These are phyloP conservation scores for Colletotrichum caudatum DNA, from an alignment of 2,329 filamentous ascomycete species.

Conservation along the genomic window DNA sequence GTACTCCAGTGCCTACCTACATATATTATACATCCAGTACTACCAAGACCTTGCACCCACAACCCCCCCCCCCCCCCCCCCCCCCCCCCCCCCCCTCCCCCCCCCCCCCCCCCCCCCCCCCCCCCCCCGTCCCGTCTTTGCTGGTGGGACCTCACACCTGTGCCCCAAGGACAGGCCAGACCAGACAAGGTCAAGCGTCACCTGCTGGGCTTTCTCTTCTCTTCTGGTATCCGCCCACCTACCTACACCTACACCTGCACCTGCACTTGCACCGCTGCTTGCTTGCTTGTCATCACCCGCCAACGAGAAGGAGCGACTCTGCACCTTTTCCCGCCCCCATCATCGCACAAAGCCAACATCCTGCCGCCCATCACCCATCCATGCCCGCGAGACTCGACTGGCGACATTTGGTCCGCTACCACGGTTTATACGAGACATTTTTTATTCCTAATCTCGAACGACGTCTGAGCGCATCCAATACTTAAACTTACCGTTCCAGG, in stretches of 20 bases:
- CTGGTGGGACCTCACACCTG: conserved; percentile 49
- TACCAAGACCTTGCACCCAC: conserved; percentile 26
- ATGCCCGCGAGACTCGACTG: conserved; percentile 36
- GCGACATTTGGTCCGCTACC: conserved; percentile 48
- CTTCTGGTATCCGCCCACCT: conserved; percentile 36
- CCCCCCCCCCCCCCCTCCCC: too few relatives aligned
- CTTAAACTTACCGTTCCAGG: conserved; percentile 53
- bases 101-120: too few relatives aligned
- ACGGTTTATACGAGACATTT: conserved; percentile 57
- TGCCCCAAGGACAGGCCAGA: conserved; percentile 17
- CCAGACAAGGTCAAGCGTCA: conserved; percentile 37
- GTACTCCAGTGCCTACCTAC: conserved; percentile 20
- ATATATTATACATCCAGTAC: too few relatives aligned
- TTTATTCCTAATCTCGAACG: conserved; percentile 52
- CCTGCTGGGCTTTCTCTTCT: conserved; percentile 48
- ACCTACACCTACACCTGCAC: conserved; percentile 15
- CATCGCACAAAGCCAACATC: conserved; percentile 33
- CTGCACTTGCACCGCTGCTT: conserved; percentile 29
- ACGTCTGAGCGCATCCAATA: conserved; percentile 52
- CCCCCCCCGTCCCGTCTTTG: conserved; percentile 48
- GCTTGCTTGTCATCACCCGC: conserved; percentile 35
- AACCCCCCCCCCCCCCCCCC: conserved; percentile 33
- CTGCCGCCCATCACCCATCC: conserved; percentile 31
- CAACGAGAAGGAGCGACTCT: conserved; percentile 33
- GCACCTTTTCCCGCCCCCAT: conserved; percentile 33